Base-by-base conservation (phyloP, 192 early-diverging fungal genomes). In the Phlyctochytrium planicorne region DNA sequence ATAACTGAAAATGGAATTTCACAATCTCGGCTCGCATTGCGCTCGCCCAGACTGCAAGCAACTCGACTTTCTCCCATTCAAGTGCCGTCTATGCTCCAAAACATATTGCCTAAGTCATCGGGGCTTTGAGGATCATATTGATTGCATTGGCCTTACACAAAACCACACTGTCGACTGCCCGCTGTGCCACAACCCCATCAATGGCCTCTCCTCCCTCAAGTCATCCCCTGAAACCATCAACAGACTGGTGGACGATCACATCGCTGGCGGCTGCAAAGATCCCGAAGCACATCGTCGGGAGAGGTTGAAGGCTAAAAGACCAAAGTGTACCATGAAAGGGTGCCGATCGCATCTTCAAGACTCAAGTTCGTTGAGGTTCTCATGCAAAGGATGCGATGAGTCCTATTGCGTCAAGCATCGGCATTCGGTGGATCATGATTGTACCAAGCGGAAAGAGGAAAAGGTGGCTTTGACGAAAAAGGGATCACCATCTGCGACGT, bases 61-160 rank as follows among this genome's bases (percentile, higher is more conserved):
- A 50, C 47, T 70, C 34, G 72, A 74, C 67, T 74, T 64, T 62
- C 67, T 74, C 33, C 72, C 72, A 3, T 74, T 70, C 62, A 31
- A 31, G 10, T 74, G 72, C 67, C 50, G 30, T 29, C 53, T 31
- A 33, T 74, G 72, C 55, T 23, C 23, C 14, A 10, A 33, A 1
- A 37, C 30, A 30, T 74, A 63, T 56, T 74, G 72, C 61, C 30
- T 16, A 10, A 62, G 63, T 16, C 72, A 74, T 61, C 59, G 56
- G 30, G 65, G 65, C 37, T 55, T 69, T 23, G n/a, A 69, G 30
- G 52, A 53, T 29, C 72, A 74, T 60, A n/a, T 69, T 12, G 60
- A 17, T 16, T 69, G 68, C 50, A 30, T 50, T 1, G 37, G 36
- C 0, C 68, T 60, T 16, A n/a, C 47, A 53, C 12, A 35, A 6